Evolutionary conservation across 2,329 filamentous ascomycete genomes (phyloP).

Genomic region (Lachnellula cervina): DNA sequence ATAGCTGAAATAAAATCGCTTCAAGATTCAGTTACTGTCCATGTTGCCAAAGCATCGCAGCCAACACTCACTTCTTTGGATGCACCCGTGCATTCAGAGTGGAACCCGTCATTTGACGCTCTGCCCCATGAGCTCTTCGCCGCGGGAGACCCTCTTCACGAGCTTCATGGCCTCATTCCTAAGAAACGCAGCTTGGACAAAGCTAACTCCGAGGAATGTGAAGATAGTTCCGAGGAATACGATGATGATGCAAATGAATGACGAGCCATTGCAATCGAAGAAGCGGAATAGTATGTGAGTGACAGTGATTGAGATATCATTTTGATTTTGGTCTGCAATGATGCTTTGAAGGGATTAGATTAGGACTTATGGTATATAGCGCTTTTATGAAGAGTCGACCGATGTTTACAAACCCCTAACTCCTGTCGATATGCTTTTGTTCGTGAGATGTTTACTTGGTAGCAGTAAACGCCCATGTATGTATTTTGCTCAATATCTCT

Average conservation of each 20-base stretch:
- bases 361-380: not conserved
- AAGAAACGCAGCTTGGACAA: not conserved
- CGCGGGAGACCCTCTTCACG: not conserved
- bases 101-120: not conserved
- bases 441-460: not conserved
- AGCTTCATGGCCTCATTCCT: not conserved
- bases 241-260: not conserved
- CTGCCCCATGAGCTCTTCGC: not conserved
- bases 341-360: not conserved
- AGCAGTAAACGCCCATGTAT: not conserved
- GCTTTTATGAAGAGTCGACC: not conserved
- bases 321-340: not conserved
- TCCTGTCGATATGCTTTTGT: conserved; percentile 5
- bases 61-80: not conserved
- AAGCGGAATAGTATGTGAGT: not conserved
- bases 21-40: not conserved
- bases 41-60: not conserved
- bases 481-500: conserved; percentile 18
- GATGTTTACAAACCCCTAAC: not conserved
- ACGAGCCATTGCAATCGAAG: not conserved
- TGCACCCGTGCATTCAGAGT: not conserved
- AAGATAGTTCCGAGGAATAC: no score
- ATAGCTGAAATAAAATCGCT: not conserved
- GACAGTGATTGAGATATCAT: not conserved
- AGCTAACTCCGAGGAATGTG: no score